Evolutionary conservation across 192 early-diverging fungal species (phyloP).

Genomic region (Entomortierella chlamydospora): DNA sequence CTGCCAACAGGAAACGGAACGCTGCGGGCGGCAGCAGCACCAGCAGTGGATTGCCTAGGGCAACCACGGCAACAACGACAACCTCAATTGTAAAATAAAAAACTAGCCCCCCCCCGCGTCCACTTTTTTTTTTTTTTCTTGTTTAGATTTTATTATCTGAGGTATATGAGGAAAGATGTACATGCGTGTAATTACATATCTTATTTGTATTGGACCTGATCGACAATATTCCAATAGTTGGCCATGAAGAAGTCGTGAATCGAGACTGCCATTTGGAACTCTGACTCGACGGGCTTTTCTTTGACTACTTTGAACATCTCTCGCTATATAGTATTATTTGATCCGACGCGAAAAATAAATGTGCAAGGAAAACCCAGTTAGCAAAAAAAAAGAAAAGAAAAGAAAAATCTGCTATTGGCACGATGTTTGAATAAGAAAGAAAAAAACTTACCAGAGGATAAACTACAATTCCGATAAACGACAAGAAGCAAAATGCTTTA

Average conservation of each 20-base stretch:
- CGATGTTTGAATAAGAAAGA: background rate
- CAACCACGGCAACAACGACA: background rate
- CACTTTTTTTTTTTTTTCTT: background rate
- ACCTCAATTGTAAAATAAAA: background rate
- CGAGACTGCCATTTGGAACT: constrained; percentile 52
- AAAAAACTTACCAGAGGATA: constrained; percentile 41
- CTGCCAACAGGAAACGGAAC: constrained; percentile 32
- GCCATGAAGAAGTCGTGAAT: constrained; percentile 30
- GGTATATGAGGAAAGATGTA: no score
- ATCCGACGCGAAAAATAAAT: background rate
- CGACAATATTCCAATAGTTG: constrained; percentile 46
- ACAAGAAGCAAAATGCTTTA: constrained; percentile 34
- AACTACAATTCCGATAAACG: constrained; percentile 40
- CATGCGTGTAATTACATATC: no score
- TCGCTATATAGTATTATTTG: constrained; percentile 13
- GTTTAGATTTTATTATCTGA: background rate
- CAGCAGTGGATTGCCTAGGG: background rate
- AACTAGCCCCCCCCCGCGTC: background rate
- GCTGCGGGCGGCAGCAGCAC: constrained; percentile 2
- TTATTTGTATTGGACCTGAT: constrained; percentile 42
- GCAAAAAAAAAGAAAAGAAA: background rate
- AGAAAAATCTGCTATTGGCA: no score
- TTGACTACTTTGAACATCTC: constrained; percentile 42
- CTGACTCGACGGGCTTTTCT: constrained; percentile 38
- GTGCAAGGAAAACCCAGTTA: background rate